Conservation (phyloP, 202 grass and related monocot species). For the Setaria viridis region DNA sequence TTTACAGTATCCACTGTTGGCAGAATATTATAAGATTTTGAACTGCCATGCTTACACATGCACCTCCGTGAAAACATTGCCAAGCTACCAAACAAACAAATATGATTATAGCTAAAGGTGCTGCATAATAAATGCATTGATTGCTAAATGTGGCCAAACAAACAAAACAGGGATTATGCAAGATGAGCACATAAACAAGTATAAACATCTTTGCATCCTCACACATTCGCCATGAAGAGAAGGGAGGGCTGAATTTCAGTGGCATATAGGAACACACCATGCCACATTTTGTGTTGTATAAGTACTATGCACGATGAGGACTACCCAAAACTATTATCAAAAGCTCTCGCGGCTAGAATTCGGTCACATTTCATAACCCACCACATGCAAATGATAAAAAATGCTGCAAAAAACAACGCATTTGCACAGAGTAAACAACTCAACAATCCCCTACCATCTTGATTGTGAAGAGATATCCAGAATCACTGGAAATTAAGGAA, state of each 20-base stretch:
- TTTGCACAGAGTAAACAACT: background rate
- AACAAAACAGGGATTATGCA: background rate
- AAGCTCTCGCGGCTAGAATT: background rate
- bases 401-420: background rate
- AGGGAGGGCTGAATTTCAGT: background rate
- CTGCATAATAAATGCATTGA: background rate
- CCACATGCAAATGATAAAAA: background rate
- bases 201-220: constrained; percentile 1
- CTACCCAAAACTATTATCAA: constrained; percentile 7
- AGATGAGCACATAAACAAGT: background rate
- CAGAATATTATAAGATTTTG: background rate
- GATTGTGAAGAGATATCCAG: background rate
- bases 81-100: constrained; percentile 1
- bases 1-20: background rate
- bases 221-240: background rate
- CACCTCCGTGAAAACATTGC: background rate
- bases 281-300: background rate
- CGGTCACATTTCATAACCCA: background rate
- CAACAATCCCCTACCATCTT: background rate
- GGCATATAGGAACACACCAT: background rate
- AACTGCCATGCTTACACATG: background rate
- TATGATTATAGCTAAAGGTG: background rate
- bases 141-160: background rate
- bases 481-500: constrained; percentile 11
- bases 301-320: background rate